A percentile compares a stretch with the other conserved stretches of the same genome.
These are phyloP conservation scores for Tricholoma terreum DNA, from an alignment of 768 basidiomycete genomes.

Conservation along the genomic window DNA sequence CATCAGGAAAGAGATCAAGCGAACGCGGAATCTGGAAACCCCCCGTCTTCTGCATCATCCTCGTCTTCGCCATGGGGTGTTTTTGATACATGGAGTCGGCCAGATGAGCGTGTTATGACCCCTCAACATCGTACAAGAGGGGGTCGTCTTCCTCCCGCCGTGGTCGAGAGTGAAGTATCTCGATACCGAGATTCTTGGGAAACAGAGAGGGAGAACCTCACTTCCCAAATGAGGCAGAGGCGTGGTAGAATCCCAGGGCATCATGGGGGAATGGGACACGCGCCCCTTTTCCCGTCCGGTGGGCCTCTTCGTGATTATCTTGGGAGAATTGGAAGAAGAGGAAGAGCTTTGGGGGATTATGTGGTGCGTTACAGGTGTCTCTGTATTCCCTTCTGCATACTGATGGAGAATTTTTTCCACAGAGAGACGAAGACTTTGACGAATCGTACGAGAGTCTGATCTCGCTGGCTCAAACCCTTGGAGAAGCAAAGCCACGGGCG, in stretches of 20 bases:
- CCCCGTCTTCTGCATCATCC: background rate
- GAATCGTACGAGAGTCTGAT: slow-evolving; percentile 70
- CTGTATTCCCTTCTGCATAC: background rate
- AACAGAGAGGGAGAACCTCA: background rate
- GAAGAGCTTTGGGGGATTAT: slow-evolving; percentile 39
- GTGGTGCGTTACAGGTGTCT: slow-evolving; percentile 41
- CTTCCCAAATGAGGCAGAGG: background rate
- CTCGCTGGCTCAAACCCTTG: slow-evolving; percentile 54
- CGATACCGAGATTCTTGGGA: background rate
- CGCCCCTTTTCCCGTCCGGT: background rate
- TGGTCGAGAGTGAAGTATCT: background rate
- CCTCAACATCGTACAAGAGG: background rate
- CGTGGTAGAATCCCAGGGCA: background rate
- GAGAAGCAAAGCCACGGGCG: slow-evolving; percentile 64
- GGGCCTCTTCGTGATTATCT: slow-evolving; percentile 8
- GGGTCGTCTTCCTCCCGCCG: background rate
- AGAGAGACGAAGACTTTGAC: slow-evolving; percentile 79
- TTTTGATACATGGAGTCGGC: background rate
- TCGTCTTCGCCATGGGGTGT: slow-evolving; percentile 8
- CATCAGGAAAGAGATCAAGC: slow-evolving; percentile 20
- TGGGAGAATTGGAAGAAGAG: slow-evolving; percentile 16
- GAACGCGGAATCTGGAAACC: background rate
- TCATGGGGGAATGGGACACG: background rate
- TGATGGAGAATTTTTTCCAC: slow-evolving; percentile 9
- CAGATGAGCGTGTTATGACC: background rate